These are phyloP conservation scores for Aaosphaeria pasadenensis DNA, from an alignment of 2,329 filamentous ascomycete species.

Conservation along the genomic window DNA sequence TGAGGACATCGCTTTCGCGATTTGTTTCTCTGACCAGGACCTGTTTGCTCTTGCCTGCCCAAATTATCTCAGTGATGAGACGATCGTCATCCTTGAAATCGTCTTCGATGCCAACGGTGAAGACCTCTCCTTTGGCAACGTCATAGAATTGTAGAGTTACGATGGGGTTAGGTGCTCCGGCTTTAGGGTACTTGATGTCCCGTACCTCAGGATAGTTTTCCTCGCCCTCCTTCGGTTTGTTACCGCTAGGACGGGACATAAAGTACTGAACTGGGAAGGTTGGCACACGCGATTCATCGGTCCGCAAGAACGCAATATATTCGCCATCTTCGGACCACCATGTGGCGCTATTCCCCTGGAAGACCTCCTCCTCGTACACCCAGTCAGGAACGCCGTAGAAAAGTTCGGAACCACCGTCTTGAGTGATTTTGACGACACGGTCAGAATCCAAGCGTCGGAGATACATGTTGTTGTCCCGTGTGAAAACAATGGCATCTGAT, in stretches of 20 bases:
- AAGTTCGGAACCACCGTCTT: constrained; percentile 79
- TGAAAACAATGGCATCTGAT: constrained; percentile 86
- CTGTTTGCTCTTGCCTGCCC: constrained; percentile 72
- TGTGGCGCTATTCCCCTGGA: constrained; percentile 74
- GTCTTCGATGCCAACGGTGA: constrained; percentile 72
- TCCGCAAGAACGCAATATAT: constrained; percentile 86
- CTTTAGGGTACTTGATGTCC: constrained; percentile 96
- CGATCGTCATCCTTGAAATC: constrained; percentile 79
- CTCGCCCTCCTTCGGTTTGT: constrained; percentile 63
- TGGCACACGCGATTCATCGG: constrained; percentile 88
- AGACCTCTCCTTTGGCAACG: constrained; percentile 70
- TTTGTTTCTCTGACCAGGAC: constrained; percentile 91
- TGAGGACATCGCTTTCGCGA: constrained; percentile 86
- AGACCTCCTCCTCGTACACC: constrained; percentile 91
- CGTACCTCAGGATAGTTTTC: constrained; percentile 88
- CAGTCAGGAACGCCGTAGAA: constrained; percentile 98
- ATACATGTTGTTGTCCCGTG: constrained; percentile 85
- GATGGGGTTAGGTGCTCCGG: constrained; percentile 87
- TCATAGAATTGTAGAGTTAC: constrained; percentile 91
- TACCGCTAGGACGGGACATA: constrained; percentile 78
- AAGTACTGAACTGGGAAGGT: constrained; percentile 95
- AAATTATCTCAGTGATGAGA: constrained; percentile 89
- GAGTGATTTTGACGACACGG: constrained; percentile 70
- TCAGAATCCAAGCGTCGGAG: constrained; percentile 65
- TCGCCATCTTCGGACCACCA: constrained; percentile 95